Conservation (phyloP, 2,329 filamentous ascomycete genomes). For the Colletotrichum nymphaeae region DNA sequence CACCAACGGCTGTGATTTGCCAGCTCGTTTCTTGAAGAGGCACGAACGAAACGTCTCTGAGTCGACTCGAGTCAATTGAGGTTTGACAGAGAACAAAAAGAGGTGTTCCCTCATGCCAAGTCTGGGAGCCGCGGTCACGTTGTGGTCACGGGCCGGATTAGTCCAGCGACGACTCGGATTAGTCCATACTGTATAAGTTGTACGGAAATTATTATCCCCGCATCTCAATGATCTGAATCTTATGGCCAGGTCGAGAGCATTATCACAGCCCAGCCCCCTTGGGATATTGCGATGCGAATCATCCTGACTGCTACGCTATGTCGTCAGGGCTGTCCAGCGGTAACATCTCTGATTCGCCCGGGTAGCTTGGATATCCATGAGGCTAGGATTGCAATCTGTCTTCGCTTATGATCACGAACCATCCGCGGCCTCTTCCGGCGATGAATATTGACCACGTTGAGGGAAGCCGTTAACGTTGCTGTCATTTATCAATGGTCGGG, state of each 20-base stretch:
- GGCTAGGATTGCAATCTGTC: neutral
- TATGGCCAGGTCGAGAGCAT: too few relatives aligned
- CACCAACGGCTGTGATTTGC: neutral
- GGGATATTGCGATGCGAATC: neutral
- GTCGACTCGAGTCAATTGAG: neutral
- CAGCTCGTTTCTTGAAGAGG: neutral
- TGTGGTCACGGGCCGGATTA: too few relatives aligned
- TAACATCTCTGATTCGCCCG: neutral
- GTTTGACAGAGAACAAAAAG: neutral
- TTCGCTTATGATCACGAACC: neutral
- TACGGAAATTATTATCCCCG: too few relatives aligned
- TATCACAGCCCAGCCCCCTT: too few relatives aligned
- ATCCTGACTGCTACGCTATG: neutral
- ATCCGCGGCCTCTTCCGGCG: neutral
- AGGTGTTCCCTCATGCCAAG: neutral
- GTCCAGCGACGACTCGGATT: neutral
- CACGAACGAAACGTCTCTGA: neutral
- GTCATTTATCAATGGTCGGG: neutral
- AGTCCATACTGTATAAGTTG: neutral
- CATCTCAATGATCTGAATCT: too few relatives aligned
- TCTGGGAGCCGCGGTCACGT: neutral
- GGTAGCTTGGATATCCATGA: neutral
- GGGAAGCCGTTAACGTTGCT: neutral
- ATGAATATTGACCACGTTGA: neutral
- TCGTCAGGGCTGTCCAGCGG: neutral